Conservation (phyloP, 345 rosid genomes). For the Balakata baccata region DNA sequence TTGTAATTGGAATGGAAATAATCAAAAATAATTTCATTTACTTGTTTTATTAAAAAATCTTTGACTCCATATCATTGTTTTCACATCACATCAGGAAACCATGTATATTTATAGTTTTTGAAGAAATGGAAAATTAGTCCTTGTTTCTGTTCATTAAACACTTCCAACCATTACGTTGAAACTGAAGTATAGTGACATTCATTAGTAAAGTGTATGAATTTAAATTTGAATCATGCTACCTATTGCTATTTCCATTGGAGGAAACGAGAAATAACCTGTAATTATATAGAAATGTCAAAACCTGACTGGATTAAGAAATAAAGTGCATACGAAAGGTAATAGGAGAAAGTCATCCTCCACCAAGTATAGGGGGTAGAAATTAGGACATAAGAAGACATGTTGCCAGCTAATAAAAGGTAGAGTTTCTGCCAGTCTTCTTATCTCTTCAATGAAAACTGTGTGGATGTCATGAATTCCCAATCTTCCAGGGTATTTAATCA, state of each 20-base stretch:
- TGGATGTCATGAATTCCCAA: slow-evolving; percentile 39
- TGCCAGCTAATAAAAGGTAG: slow-evolving; percentile 36
- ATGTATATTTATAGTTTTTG: too few relatives aligned
- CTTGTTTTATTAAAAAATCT: background rate
- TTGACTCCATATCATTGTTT: too few relatives aligned
- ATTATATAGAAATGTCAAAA: background rate
- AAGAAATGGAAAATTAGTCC: too few relatives aligned
- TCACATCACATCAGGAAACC: too few relatives aligned
- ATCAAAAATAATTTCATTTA: too few relatives aligned
- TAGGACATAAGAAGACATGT: slow-evolving; percentile 36
- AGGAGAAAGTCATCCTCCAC: slow-evolving; percentile 23
- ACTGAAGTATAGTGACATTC: too few relatives aligned
- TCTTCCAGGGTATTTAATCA: slow-evolving; percentile 18
- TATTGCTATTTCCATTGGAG: too few relatives aligned
- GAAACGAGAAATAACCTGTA: background rate
- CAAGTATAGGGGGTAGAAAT: slow-evolving; percentile 23
- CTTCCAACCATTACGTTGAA: too few relatives aligned
- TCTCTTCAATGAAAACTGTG: slow-evolving; percentile 14
- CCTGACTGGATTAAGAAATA: background rate
- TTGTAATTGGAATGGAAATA: background rate
- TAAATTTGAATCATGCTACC: too few relatives aligned
- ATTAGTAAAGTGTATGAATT: too few relatives aligned
- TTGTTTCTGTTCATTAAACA: too few relatives aligned
- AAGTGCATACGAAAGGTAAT: background rate
- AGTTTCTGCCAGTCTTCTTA: slow-evolving; percentile 6